Evolutionary conservation across 192 early-diverging fungal genomes (phyloP), one percentile per base, ranked within the genome.

Genomic region (Coemansia sp.): DNA sequence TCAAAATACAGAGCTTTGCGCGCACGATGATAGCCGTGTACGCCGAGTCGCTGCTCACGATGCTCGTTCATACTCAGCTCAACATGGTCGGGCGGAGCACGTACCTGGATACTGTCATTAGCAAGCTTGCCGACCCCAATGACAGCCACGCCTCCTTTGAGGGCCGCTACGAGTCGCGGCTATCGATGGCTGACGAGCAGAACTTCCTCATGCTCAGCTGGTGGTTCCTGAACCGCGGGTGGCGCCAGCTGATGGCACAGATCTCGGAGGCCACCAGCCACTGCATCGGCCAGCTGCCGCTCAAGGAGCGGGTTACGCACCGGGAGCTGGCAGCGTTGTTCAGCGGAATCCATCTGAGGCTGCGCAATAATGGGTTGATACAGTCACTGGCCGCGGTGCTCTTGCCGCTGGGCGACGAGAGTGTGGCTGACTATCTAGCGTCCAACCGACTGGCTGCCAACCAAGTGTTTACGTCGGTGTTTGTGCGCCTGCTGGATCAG

Each of bases 211-310:
- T 90, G 57, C 89, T 93, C 67, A 92, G 85, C 66, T 96, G 94
- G 93, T 97, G 91, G 88, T 78, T 99, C 26, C 67, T 99, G 59
- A 90, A 97, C 66, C 84, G 86, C 58, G 95, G 95, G 0, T 95
- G 94, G 91, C 89, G 85, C 62, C 68, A 77, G 55, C 84, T 87
- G 62, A 87, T 89, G 63, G 84, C 80, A n/a, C 73, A 83, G 48
- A 88, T 97, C 37, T 70, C 83, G 20, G 63, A 71, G 11, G 91
- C 90, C 1, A 69, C 67, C 37, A 53, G 71, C 40, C 48, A 75
- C 28, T 66, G 63, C 42, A 60, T 77, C 24, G 56, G 66, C 0
- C 38, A 69, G 46, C 82, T 89, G n/a, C 76, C 87, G 18, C 73
- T 92, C 63, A 90, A 90, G 78, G 78, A 82, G 61, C 83, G 81